Conservation (phyloP, 2,329 filamentous ascomycete genomes). For the Fusarium staphyleae region DNA sequence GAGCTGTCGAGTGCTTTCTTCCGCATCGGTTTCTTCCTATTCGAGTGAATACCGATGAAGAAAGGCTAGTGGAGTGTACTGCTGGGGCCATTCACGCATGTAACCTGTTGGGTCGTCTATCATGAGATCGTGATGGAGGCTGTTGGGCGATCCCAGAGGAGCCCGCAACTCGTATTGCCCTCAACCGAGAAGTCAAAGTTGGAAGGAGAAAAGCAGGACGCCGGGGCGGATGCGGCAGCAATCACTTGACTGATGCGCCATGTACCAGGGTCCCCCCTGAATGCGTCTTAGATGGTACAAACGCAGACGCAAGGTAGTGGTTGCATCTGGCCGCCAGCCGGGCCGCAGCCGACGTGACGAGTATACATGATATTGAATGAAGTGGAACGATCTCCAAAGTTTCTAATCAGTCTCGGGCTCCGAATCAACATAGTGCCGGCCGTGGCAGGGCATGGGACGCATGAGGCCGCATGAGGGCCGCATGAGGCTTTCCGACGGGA, state of each 20-base stretch:
- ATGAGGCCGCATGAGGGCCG: slow-evolving; percentile 34
- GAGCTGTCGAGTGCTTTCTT: slow-evolving; percentile 12
- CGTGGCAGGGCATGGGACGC: slow-evolving; percentile 18
- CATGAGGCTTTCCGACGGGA: slow-evolving; percentile 37
- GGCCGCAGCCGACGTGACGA: slow-evolving; percentile 21
- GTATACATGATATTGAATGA: slow-evolving; percentile 11
- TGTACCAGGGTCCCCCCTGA: slow-evolving; percentile 38
- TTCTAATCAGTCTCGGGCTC: slow-evolving; percentile 12
- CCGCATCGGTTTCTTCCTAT: slow-evolving; percentile 22
- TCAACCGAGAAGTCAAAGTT: slow-evolving; percentile 18
- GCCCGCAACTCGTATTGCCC: slow-evolving; percentile 31
- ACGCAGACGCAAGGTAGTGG: slow-evolving; percentile 26
- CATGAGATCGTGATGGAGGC: slow-evolving; percentile 9
- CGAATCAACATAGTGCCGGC: slow-evolving; percentile 10
- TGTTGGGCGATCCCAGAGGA: slow-evolving; percentile 27
- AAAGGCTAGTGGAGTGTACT: background rate
- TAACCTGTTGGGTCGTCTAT: slow-evolving; percentile 34
- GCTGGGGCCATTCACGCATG: slow-evolving; percentile 35
- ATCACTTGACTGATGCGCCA: slow-evolving; percentile 44
- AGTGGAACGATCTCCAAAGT: slow-evolving; percentile 4
- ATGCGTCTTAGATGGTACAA: slow-evolving; percentile 24
- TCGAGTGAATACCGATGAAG: slow-evolving; percentile 11
- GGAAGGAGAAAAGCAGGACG: slow-evolving; percentile 26
- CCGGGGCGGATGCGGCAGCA: slow-evolving; percentile 29
- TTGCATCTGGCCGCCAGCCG: slow-evolving; percentile 21